Evolutionary conservation across 192 early-diverging fungal species (phyloP), one percentile per base, ranked within the genome.

Genomic region (Linnemannia hyalina): DNA sequence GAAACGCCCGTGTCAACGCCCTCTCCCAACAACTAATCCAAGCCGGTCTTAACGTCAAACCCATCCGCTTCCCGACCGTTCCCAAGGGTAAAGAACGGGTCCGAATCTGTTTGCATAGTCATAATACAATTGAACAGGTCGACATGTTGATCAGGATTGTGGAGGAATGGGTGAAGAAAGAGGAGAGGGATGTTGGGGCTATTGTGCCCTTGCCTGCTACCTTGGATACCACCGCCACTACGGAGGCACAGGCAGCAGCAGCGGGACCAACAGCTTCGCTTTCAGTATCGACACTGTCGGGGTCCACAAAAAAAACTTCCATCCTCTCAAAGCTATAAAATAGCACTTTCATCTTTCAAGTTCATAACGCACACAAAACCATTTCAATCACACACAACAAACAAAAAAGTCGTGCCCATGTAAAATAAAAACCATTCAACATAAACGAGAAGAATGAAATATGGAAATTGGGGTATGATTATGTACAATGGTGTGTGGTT

Each of bases 21-120:
- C 75, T 82, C 15, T 73, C 71, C 22, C 81, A 81, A 68, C 89
- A 69, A 80, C 82, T 91, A n/a, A 88, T 91, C 52, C 68, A 81
- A 16, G 82, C 82, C 3, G 90, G 94, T 0, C 92, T 94, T 36
- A 95, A 93, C 85, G 95, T 96, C 18, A 92, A 94, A 29, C 94
- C 96, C 0, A 96, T 97, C 57, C 86, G 94, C 4, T 95, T 93
- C 7, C 96, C 96, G 7, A 96, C 95, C 11, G 96, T 97, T 1
- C 94, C 95, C 3, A 90, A 89, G 57, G 96, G 96, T 0, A 89
- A 90, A 42, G 96, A 97, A 76, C 91, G 96, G 7, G 90, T 97
- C n/a, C 89, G 96, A 5, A 94, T 97, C n/a, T 97, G 96, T 82
- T 72, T 97, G 22, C 96, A 97, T 88, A 91, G 90, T 16, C 90